phyloP scores from a whole-genome alignment of 352 stramenopile genomes.

The Phytopythium aichiense region DNA sequence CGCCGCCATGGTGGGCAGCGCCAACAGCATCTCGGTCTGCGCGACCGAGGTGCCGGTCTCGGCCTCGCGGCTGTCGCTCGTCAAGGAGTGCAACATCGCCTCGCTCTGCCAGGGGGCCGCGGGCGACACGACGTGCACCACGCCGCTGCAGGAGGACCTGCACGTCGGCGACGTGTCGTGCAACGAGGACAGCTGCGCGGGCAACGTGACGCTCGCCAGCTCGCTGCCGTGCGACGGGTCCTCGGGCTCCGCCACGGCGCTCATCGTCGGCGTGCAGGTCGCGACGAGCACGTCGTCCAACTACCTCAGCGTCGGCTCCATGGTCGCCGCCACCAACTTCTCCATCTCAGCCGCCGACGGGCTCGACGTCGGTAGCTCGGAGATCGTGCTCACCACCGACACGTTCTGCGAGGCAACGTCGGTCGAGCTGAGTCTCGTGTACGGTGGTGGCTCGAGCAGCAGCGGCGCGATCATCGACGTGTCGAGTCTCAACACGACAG shows the following conservation, averaged over 20 bases:
- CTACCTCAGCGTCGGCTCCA: conserved; percentile 36
- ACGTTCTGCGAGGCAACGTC: conserved; percentile 31
- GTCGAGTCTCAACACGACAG: conserved; percentile 30
- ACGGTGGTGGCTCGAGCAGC: conserved; percentile 10
- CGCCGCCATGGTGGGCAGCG: conserved; percentile 22
- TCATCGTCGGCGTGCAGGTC: conserved; percentile 53
- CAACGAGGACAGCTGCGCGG: conserved; percentile 37
- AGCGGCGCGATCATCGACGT: conserved; percentile 18
- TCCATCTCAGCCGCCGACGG: conserved; percentile 35
- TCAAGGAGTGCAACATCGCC: conserved; percentile 51
- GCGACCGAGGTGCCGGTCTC: conserved; percentile 35
- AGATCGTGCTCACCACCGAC: conserved; percentile 35
- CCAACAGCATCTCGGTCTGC: conserved; percentile 42
- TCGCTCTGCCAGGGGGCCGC: conserved; percentile 48
- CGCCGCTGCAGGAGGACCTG: conserved; percentile 25
- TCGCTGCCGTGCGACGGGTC: conserved; percentile 45
- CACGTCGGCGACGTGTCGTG: conserved; percentile 42
- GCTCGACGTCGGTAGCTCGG: conserved; percentile 24
- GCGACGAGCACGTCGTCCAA: conserved; percentile 44
- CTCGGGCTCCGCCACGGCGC: conserved; percentile 19
- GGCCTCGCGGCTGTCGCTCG: conserved; percentile 44
- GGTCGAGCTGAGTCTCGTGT: conserved; percentile 31
- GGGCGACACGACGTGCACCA: conserved; percentile 41
- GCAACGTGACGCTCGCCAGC: conserved; percentile 36
- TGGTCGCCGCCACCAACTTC: conserved; percentile 29